phyloP scores from a whole-genome alignment of 2,329 filamentous ascomycete genomes.

The Proliferodiscus dingleyae region DNA sequence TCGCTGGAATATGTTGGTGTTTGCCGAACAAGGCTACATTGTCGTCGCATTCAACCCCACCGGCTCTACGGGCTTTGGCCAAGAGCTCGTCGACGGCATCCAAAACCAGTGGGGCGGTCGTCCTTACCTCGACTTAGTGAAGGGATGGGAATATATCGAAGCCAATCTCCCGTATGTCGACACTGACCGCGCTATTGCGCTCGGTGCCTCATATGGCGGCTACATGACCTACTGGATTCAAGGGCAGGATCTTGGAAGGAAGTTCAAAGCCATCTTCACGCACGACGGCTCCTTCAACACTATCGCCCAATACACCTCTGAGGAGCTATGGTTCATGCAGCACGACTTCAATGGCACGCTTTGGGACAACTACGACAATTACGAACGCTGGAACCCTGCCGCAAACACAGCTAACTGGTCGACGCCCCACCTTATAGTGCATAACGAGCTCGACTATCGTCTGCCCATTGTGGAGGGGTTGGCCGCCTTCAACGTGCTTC shows the following conservation, averaged over 20 bases:
- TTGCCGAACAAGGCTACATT: slow-evolving; percentile 80
- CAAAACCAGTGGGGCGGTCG: slow-evolving; percentile 40
- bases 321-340: slow-evolving; percentile 63
- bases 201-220: slow-evolving; percentile 68
- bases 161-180: slow-evolving; percentile 62
- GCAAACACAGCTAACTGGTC: slow-evolving; percentile 63
- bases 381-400: slow-evolving; percentile 65
- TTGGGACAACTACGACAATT: slow-evolving; percentile 56
- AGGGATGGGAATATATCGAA: slow-evolving; percentile 67
- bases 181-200: slow-evolving; percentile 59
- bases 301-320: background rate
- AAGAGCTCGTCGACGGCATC: slow-evolving; percentile 56
- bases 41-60: slow-evolving; percentile 75
- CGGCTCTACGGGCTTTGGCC: slow-evolving; percentile 74
- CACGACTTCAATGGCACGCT: slow-evolving; percentile 60
- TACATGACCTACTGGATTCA: slow-evolving; percentile 87
- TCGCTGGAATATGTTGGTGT: slow-evolving; percentile 78
- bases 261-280: slow-evolving; percentile 79
- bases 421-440: slow-evolving; percentile 58
- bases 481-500: slow-evolving; percentile 51
- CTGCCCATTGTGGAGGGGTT: slow-evolving; percentile 37
- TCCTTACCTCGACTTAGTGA: slow-evolving; percentile 75
- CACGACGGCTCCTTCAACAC: slow-evolving; percentile 70
- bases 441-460: background rate
- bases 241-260: slow-evolving; percentile 70